Conservation (phyloP, 805 yeast species). For the Wickerhamiella kurtzmanii region DNA sequence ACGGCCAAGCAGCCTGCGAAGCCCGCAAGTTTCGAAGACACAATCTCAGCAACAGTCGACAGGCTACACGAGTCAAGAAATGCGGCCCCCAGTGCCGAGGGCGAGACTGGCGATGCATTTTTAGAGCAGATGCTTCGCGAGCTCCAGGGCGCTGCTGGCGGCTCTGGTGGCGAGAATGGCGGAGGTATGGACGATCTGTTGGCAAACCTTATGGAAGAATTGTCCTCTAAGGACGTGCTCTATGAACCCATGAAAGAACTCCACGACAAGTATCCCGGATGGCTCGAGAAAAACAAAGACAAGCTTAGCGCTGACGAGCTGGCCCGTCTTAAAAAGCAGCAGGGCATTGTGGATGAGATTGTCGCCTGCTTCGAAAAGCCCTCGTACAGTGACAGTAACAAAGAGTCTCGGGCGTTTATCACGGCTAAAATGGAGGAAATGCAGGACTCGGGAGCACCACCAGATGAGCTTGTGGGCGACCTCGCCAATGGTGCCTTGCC, state of each 20-base stretch:
- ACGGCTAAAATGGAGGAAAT: constrained; percentile 43
- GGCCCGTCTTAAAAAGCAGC: constrained; percentile 47
- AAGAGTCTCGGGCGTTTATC: constrained; percentile 36
- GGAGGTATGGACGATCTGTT: constrained; percentile 49
- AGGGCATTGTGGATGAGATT: constrained; percentile 44
- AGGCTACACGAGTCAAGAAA: constrained; percentile 60
- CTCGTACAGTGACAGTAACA: constrained; percentile 40
- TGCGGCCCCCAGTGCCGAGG: constrained; percentile 39
- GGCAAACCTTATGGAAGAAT: constrained; percentile 62
- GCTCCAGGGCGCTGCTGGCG: constrained; percentile 28
- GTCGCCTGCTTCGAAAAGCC: constrained; percentile 54
- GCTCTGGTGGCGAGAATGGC: constrained; percentile 28
- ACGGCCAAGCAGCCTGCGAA: constrained; percentile 6
- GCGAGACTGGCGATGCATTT: constrained; percentile 35
- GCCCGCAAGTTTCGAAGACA: constrained; percentile 39
- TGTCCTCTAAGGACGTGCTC: constrained; percentile 71
- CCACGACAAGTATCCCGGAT: constrained; percentile 55
- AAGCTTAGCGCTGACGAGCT: constrained; percentile 35
- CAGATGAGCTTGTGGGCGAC: constrained; percentile 56
- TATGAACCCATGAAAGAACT: constrained; percentile 82
- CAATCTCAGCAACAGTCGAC: constrained; percentile 67
- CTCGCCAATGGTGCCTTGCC: constrained; percentile 16
- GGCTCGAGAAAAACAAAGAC: constrained; percentile 42
- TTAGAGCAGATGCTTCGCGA: constrained; percentile 55
- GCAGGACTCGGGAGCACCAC: constrained; percentile 69